Evolutionary conservation across 2,329 filamentous ascomycete species (phyloP), one percentile per base, ranked within the genome.

Genomic region (Pseudogymnoascus sp.): DNA sequence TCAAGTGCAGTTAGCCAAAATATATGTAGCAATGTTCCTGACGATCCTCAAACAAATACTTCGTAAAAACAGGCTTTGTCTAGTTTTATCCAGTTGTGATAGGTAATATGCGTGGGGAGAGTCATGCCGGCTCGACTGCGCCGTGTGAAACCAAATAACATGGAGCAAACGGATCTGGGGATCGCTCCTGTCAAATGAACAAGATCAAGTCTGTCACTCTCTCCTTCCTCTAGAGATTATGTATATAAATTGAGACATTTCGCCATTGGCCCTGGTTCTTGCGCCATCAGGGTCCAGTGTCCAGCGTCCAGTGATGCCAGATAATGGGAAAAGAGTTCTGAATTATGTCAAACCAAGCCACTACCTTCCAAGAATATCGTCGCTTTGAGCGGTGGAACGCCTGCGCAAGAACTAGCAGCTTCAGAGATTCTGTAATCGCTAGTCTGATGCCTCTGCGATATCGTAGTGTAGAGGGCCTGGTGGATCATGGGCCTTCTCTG

Each of bases 211-310:
- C 45, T 31, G 45, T 52, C 45, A 52, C n/a, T 31, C 26, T 12
- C n/a, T 52, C 45, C 16, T 52, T 52, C n/a, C 23, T 52, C 45
- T 11, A 31, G 23, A 52, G 45, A 16, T 2, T 29, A 14, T 52
- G 45, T 52, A 52, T 52, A 52, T 52, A 52, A 52, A 52, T 52
- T 52, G 29, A 59, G 31, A 59, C 31, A 59, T 59, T 59, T 31
- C 31, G 37, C 37, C 55, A 59, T 59, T 59, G 31, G 31, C 31
- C 55, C 55, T 59, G 31, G 55, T 39, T 59, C 55, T 59, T 39
- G 31, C 55, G 55, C 55, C 55, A 59, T 59, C 21, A 39, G 37
- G 45, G 45, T 16, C 45, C 21, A 59, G 55, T 59, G 31, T 59
- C 14, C 6, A 59, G 23, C 21, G 14, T 16, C 21, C 19, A 8